Evolutionary conservation across 495 filamentous ascomycete genomes (phyloP).

Genomic region (Corynascus novoguineensis): DNA sequence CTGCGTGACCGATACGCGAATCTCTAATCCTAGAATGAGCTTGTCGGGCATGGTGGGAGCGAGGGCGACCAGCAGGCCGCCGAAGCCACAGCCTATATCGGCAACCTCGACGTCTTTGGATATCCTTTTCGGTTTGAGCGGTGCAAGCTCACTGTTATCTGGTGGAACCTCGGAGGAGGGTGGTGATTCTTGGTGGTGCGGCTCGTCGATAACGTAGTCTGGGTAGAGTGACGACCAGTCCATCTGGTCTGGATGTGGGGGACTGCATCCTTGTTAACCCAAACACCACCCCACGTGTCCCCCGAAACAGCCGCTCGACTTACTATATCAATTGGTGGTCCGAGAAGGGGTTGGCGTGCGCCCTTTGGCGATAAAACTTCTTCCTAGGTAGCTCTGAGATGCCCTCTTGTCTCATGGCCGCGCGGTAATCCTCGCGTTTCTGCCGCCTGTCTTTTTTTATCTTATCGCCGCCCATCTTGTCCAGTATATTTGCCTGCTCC

Average conservation of each 20-base stretch:
- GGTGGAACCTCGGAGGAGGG: slow-evolving; percentile 17
- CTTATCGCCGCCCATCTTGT: slow-evolving; percentile 23
- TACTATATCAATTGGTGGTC: slow-evolving; percentile 88
- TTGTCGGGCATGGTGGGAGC: slow-evolving; percentile 75
- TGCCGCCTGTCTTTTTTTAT: slow-evolving; percentile 54
- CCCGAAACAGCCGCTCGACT: background rate
- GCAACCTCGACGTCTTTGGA: slow-evolving; percentile 78
- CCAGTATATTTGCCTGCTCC: background rate
- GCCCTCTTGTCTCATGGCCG: slow-evolving; percentile 22
- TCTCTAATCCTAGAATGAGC: slow-evolving; percentile 76
- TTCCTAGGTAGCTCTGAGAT: slow-evolving; percentile 64
- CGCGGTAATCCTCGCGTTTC: slow-evolving; percentile 70
- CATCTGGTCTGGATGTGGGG: slow-evolving; percentile 76
- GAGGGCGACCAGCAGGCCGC: slow-evolving; percentile 81
- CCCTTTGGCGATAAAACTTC: slow-evolving; percentile 92
- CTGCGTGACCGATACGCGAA: slow-evolving; percentile 79
- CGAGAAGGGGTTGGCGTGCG: slow-evolving; percentile 96
- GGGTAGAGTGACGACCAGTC: slow-evolving; percentile 86
- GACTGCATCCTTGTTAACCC: slow-evolving; percentile 46
- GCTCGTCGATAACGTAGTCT: slow-evolving; percentile 44
- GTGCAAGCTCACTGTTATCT: slow-evolving; percentile 10
- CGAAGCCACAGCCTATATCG: slow-evolving; percentile 96
- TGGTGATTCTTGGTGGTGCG: slow-evolving; percentile 12
- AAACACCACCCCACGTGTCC: background rate
- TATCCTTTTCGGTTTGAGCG: slow-evolving; percentile 38